Conservation (phyloP, 352 stramenopile species). For the Pythium rishiriense region DNA sequence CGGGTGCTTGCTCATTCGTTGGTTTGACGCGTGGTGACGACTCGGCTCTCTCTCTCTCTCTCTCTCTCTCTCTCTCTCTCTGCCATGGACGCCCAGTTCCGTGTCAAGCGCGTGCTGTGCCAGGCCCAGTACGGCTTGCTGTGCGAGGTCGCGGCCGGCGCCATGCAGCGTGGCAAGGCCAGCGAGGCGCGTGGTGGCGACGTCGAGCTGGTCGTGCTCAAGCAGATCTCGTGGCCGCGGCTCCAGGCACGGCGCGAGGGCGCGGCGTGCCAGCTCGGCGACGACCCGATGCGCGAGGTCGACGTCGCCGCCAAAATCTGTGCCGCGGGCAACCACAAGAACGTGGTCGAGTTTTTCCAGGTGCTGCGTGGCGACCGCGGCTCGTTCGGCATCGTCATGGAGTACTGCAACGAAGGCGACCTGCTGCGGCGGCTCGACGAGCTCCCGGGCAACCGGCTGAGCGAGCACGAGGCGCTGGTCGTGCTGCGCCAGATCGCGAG, state of each 20-base stretch:
- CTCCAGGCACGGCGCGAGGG: slow-evolving; percentile 4
- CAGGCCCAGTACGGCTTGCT: slow-evolving; percentile 27
- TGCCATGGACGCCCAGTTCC: slow-evolving; percentile 16
- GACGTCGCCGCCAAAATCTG: slow-evolving; percentile 24
- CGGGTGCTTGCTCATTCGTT: neutral
- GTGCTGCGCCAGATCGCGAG: slow-evolving; percentile 25
- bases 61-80: no score
- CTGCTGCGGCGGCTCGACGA: slow-evolving; percentile 26
- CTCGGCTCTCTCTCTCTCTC: no score
- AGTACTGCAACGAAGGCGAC: slow-evolving; percentile 40
- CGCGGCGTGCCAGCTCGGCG: neutral
- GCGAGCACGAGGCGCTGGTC: slow-evolving; percentile 14
- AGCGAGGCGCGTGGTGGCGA: neutral
- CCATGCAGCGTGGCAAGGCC: neutral
- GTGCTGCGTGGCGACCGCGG: slow-evolving; percentile 20
- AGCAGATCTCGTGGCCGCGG: slow-evolving; percentile 20
- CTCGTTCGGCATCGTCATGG: slow-evolving; percentile 31
- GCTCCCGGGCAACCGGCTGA: slow-evolving; percentile 23
- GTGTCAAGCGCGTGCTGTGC: slow-evolving; percentile 21
- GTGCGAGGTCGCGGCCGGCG: slow-evolving; percentile 5
- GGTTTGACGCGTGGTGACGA: neutral
- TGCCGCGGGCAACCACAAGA: slow-evolving; percentile 24
- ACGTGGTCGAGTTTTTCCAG: slow-evolving; percentile 27
- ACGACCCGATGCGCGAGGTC: slow-evolving; percentile 29
- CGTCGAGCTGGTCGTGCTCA: slow-evolving; percentile 13